Percentiles rank a stretch among this genome's conserved stretches.
phyloP scores from a whole-genome alignment of 805 yeast genomes.

The Candida xyloterini region DNA sequence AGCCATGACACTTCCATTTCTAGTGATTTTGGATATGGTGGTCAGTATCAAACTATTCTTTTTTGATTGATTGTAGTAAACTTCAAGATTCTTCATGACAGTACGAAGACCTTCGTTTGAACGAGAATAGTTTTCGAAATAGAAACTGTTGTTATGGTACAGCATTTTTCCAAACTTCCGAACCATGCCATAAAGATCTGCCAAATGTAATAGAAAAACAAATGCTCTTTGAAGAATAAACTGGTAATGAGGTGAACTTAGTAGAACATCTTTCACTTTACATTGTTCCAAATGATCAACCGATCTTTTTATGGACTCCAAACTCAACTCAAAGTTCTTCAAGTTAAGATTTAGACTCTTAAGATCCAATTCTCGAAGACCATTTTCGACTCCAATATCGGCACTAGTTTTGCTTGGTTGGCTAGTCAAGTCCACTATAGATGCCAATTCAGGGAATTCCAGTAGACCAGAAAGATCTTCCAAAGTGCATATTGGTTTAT shows the following conservation, averaged over 20 bases:
- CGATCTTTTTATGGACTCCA: conserved; percentile 28
- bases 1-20: conserved; percentile 38
- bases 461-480: conserved; percentile 21
- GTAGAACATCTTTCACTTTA: conserved; percentile 20
- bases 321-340: conserved; percentile 27
- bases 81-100: conserved; percentile 23
- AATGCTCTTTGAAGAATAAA: conserved; percentile 41
- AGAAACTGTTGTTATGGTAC: conserved; percentile 43
- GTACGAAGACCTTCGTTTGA: conserved; percentile 25
- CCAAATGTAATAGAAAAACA: conserved; percentile 41
- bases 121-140: conserved; percentile 38
- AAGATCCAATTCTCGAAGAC: conserved; percentile 24
- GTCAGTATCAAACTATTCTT: conserved; percentile 50
- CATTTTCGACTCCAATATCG: conserved; percentile 23
- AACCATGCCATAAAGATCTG: conserved; percentile 47
- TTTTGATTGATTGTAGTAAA: conserved; percentile 38
- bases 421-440: conserved; percentile 7
- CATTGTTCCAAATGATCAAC: conserved; percentile 25
- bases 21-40: conserved; percentile 42
- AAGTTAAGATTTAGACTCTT: conserved; percentile 25
- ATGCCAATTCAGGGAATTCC: conserved; percentile 17
- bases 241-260: conserved; percentile 24
- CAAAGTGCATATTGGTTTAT: conserved; percentile 14
- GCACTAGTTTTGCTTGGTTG: conserved; percentile 6
- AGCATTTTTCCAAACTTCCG: conserved; percentile 47